These are phyloP conservation scores for Choiromyces venosus DNA, from an alignment of 495 filamentous ascomycete species.

Conservation along the genomic window DNA sequence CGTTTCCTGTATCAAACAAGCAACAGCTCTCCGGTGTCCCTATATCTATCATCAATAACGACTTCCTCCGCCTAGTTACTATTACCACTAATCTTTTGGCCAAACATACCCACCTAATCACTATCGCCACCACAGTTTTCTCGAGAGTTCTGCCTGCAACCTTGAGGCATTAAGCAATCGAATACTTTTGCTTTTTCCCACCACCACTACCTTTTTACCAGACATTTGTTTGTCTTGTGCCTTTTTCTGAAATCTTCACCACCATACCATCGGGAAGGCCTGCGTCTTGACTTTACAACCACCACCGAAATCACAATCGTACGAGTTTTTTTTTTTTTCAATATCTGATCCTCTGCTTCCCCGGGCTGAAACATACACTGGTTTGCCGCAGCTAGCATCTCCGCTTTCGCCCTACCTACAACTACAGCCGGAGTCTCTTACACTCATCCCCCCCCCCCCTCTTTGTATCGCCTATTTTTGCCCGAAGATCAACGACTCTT, in stretches of 20 bases:
- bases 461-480: conserved; percentile 38
- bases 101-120: neutral
- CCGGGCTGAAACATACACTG: conserved; percentile 35
- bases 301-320: neutral
- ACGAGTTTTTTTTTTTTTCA: neutral
- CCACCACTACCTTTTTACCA: neutral
- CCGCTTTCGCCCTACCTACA: no score
- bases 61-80: neutral
- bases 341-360: neutral
- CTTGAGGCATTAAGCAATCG: neutral
- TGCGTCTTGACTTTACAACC: neutral
- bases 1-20: neutral
- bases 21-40: neutral
- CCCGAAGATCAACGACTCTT: conserved; percentile 12
- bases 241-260: neutral
- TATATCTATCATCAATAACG: no score
- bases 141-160: neutral
- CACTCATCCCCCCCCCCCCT: neutral
- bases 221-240: neutral
- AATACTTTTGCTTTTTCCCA: neutral
- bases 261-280: neutral
- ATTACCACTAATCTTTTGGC: neutral
- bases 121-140: neutral
- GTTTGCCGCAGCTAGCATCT: conserved; percentile 22
- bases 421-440: neutral